Base-by-base conservation (phyloP, 192 early-diverging fungal genomes). In the Rhizophagus clarus region DNA sequence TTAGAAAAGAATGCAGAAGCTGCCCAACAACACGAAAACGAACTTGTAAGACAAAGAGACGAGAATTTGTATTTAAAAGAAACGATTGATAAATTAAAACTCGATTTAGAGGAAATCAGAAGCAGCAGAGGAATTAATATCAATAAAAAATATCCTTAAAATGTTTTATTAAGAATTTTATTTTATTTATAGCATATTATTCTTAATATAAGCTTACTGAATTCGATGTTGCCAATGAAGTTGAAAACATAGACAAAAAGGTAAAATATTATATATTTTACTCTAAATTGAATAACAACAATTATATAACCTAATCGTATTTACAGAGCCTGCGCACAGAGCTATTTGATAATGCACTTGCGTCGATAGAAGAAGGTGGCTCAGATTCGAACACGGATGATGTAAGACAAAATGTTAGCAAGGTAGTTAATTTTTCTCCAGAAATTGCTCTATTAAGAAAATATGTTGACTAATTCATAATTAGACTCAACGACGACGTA, bases 61-160 rank as follows among this genome's bases (percentile, higher is more conserved):
- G 86, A 87, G 47, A 87, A 87, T 51, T 77, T 82, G 40, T 74
- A 73, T 15, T 70, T 87, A 5, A 82, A 83, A 60, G 78, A 83
- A 70, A 77, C 83, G 3, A 87, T 87, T 72, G 84, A 85, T 81
- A 81, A 71, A 67, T 49, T 87, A 26, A 83, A 78, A n/a, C 60
- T 61, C 69, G 86, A 87, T 75, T 67, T 87, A 32, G 84, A 87
- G 62, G 82, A 85, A 26, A 83, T 83, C 26, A 31, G 84, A 56
- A 72, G 76, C 56, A 71, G 76, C 29, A 77, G 77, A 37, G 71
- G 9, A 37, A 3, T 28, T 3, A 61, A 11, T 61, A 69, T 20
- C 20, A 63, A 31, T n/a, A 73, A 73, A 73, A 73, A 49, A 73
- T 73, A 73, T 73, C 72, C 72, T 73, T 69, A 14, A 20, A 34